Percentiles rank a stretch among this genome's conserved stretches.
Conservation (phyloP, 1,139 yeast species). For the Hansenula sp. region DNA sequence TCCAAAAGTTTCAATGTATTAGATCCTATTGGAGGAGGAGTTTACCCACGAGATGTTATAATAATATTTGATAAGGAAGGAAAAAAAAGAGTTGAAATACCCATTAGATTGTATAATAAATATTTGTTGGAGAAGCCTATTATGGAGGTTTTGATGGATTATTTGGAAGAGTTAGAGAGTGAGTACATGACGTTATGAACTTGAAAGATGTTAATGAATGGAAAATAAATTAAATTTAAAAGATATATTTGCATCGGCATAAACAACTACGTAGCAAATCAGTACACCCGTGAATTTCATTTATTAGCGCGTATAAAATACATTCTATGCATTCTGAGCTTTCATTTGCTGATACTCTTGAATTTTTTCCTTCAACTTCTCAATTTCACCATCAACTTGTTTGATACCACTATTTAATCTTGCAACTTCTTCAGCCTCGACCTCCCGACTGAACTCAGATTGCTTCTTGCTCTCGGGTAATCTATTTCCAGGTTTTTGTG, state of each 20-base stretch:
- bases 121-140: conserved; percentile 22
- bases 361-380: conserved; percentile 46
- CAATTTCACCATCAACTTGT: conserved; percentile 57
- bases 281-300: too few relatives aligned
- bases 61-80: conserved; percentile 29
- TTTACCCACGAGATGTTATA: conserved; percentile 39
- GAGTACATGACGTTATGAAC: conserved; percentile 2
- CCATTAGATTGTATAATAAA: conserved; percentile 13
- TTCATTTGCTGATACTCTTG: conserved; percentile 42
- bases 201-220: neutral
- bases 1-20: conserved; percentile 29
- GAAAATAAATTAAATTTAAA: too few relatives aligned
- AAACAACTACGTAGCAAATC: neutral
- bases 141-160: conserved; percentile 25
- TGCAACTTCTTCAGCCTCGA: conserved; percentile 77
- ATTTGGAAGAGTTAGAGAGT: conserved; percentile 13
- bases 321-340: conserved; percentile 3
- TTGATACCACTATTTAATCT: conserved; percentile 65
- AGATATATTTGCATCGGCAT: too few relatives aligned
- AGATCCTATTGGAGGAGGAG: conserved; percentile 47
- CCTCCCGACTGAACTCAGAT: conserved; percentile 43
- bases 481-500: conserved; percentile 70
- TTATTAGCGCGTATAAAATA: too few relatives aligned
- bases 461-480: conserved; percentile 57
- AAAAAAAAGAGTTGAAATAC: conserved; percentile 15